These are phyloP conservation scores for Starmerella asiatica DNA, from an alignment of 805 yeast genomes.

Conservation along the genomic window DNA sequence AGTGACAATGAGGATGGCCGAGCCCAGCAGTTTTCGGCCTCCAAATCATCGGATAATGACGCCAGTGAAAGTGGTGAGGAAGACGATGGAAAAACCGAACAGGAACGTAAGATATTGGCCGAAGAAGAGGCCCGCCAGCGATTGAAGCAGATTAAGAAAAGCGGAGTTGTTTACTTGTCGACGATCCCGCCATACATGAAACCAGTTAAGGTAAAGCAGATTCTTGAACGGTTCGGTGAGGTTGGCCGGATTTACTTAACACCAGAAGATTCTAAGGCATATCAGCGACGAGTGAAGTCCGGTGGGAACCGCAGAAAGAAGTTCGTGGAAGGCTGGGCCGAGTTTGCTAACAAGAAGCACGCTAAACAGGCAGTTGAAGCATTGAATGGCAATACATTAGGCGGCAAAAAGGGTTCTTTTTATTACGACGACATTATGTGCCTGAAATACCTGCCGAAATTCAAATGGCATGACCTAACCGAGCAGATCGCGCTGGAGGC, in stretches of 20 bases:
- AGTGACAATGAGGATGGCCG: slow-evolving; percentile 14
- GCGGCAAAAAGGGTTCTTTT: slow-evolving; percentile 82
- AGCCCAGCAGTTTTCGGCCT: slow-evolving; percentile 4
- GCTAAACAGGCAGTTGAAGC: slow-evolving; percentile 83
- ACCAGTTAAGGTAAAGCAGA: slow-evolving; percentile 76
- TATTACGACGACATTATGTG: slow-evolving; percentile 91
- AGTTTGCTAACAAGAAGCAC: slow-evolving; percentile 65
- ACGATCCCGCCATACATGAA: slow-evolving; percentile 95
- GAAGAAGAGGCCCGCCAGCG: slow-evolving; percentile 27
- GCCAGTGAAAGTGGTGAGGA: slow-evolving; percentile 23
- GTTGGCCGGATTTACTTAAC: slow-evolving; percentile 76
- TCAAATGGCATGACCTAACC: slow-evolving; percentile 91
- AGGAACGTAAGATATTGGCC: slow-evolving; percentile 16
- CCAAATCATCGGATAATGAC: slow-evolving; percentile 3
- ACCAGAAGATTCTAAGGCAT: slow-evolving; percentile 60
- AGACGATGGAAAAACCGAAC: slow-evolving; percentile 13
- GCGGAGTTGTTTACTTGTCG: slow-evolving; percentile 90
- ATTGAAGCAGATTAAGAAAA: slow-evolving; percentile 41
- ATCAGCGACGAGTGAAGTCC: slow-evolving; percentile 56
- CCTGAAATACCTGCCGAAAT: slow-evolving; percentile 75
- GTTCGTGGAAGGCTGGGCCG: slow-evolving; percentile 96
- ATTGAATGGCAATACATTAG: slow-evolving; percentile 74
- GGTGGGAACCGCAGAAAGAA: slow-evolving; percentile 87
- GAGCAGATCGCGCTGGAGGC: slow-evolving; percentile 85
- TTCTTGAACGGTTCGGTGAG: slow-evolving; percentile 68